phyloP scores from a whole-genome alignment of 1,139 yeast genomes.

The Candida glucosophila region DNA sequence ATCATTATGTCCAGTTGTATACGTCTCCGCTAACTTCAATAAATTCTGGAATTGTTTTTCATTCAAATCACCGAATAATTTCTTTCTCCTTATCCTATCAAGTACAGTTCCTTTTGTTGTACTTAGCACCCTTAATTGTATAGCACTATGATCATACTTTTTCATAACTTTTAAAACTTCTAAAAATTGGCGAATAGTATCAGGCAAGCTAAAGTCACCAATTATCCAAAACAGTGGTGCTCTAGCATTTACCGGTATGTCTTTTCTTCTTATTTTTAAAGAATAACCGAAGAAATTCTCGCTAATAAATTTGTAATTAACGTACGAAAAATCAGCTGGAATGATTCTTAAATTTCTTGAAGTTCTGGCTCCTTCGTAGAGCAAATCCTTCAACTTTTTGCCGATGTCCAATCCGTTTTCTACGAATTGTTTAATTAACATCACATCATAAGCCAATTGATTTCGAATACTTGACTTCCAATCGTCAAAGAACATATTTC shows the following conservation, averaged over 20 bases:
- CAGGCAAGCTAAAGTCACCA: conserved; percentile 40
- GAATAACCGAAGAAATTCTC: conserved; percentile 19
- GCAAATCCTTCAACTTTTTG: conserved; percentile 17
- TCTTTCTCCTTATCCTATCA: not conserved
- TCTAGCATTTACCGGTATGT: conserved; percentile 8
- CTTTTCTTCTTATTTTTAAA: conserved; percentile 8
- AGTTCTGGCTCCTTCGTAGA: conserved; percentile 24
- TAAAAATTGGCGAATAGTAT: conserved; percentile 33
- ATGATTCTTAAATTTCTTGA: conserved; percentile 25
- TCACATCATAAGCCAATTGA: conserved; percentile 31
- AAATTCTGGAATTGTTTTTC: not conserved
- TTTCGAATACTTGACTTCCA: conserved; percentile 35
- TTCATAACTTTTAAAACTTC: conserved; percentile 23
- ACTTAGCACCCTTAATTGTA: conserved; percentile 23
- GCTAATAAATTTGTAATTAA: conserved; percentile 26
- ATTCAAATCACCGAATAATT: not conserved
- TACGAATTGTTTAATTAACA: conserved; percentile 17
- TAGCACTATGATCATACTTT: conserved; percentile 8
- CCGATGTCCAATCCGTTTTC: conserved; percentile 12
- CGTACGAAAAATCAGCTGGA: conserved; percentile 25
- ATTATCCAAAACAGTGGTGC: conserved; percentile 42
- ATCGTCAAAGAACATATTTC: conserved; percentile 23
- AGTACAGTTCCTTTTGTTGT: conserved; percentile 1
- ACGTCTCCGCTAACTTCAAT: not conserved
- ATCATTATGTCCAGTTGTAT: not conserved